phyloP scores from a whole-genome alignment of 495 filamentous ascomycete species.

The Chaetomidium leptoderma region DNA sequence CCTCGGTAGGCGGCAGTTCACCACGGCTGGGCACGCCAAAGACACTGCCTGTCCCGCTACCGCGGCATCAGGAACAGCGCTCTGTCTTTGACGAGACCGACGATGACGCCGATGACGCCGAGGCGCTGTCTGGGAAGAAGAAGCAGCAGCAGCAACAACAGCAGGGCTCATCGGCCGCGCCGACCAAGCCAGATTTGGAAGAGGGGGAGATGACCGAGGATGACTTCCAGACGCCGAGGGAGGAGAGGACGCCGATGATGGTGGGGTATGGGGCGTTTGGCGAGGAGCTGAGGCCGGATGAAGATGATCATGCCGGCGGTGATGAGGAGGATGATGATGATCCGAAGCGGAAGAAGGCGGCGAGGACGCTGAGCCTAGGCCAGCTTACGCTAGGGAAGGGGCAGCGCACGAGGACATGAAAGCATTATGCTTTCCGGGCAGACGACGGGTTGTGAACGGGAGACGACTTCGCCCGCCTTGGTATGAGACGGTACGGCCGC shows the following conservation, averaged over 20 bases:
- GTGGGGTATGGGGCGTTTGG: conserved; percentile 45
- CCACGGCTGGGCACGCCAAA: conserved; percentile 26
- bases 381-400: conserved; percentile 45
- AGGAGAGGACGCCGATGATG: conserved; percentile 28
- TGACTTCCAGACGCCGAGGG: conserved; percentile 42
- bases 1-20: not conserved
- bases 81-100: conserved; percentile 39
- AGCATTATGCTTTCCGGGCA: not conserved
- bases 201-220: conserved; percentile 35
- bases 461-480: not conserved
- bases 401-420: conserved; percentile 22
- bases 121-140: conserved; percentile 23
- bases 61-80: conserved; percentile 21
- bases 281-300: conserved; percentile 36
- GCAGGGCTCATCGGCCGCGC: not conserved
- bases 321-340: conserved; percentile 23
- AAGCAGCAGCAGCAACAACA: too few species aligned
- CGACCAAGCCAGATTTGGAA: conserved; percentile 20
- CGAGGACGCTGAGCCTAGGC: conserved; percentile 47
- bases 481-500: not conserved
- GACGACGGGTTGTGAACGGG: too few species aligned
- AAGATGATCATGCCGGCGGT: conserved; percentile 19
- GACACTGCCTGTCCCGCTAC: conserved; percentile 8
- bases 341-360: conserved; percentile 40
- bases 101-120: conserved; percentile 32